Percentiles rank a stretch among this genome's conserved stretches.
phyloP scores from a whole-genome alignment of 768 basidiomycete species.

The Boletus fagicola region DNA sequence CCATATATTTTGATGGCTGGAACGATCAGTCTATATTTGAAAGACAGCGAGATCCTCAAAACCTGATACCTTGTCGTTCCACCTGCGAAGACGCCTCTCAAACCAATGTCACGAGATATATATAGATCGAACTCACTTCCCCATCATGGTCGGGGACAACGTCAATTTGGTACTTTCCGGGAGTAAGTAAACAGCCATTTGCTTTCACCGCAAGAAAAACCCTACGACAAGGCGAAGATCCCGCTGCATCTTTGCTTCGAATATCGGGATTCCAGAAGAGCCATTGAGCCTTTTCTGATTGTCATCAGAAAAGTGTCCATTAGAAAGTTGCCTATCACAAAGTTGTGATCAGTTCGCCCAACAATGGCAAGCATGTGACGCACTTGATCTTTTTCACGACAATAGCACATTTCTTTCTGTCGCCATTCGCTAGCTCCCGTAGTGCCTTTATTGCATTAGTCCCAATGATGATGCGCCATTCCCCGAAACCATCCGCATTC shows the following conservation, averaged over 20 bases:
- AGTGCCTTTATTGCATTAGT: slow-evolving; percentile 49
- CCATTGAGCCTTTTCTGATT: slow-evolving; percentile 63
- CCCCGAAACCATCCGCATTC: slow-evolving; percentile 57
- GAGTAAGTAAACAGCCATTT: slow-evolving; percentile 3
- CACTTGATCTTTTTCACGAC: slow-evolving; percentile 70
- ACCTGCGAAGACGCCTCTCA: slow-evolving; percentile 27
- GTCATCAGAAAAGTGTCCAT: slow-evolving; percentile 64
- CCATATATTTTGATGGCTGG: no score
- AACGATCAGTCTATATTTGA: no score
- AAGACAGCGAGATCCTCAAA: no score
- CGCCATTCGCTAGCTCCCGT: slow-evolving; percentile 44
- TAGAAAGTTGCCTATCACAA: slow-evolving; percentile 57
- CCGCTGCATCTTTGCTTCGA: slow-evolving; percentile 64
- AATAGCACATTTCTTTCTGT: slow-evolving; percentile 48
- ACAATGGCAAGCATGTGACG: slow-evolving; percentile 8
- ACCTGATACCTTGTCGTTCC: no score
- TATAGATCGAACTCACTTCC: slow-evolving; percentile 19
- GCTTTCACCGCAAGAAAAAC: neutral
- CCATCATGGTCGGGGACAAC: slow-evolving; percentile 38
- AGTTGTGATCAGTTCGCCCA: neutral
- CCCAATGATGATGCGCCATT: slow-evolving; percentile 60
- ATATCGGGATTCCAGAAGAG: slow-evolving; percentile 52
- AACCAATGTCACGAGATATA: neutral
- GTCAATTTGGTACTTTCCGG: slow-evolving; percentile 47
- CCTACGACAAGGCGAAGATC: slow-evolving; percentile 52